Base-by-base conservation (phyloP, 495 filamentous ascomycete genomes). In the Oidiodendron maius region DNA sequence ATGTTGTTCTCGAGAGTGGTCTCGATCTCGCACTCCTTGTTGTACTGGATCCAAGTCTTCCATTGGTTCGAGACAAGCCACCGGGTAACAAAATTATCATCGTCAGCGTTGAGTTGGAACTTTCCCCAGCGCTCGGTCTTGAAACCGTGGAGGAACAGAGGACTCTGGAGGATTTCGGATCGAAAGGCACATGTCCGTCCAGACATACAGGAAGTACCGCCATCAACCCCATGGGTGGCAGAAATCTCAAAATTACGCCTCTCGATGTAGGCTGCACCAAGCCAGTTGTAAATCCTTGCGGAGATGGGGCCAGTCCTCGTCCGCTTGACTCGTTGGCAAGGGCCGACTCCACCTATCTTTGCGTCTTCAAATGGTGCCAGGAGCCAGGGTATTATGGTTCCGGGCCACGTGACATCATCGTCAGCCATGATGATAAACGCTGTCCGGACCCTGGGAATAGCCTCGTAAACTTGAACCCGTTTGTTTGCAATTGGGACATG, bases 191-290 rank as follows among this genome's bases (percentile, higher is more conserved):
- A 87, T 11, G 87, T 91, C 25, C 89, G 76, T 37, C 89, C 89
- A 24, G 89, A 95, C 70, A 95, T 82, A 66, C 88, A 93, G 22
- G 88, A 89, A 17, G 90, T 78, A 16, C 88, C 88, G 38, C 89
- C 89, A 62, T 95, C 89, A 38, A 93, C 75, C 62, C 85, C 81
- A 51, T 88, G 87, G 25, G 87, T 91, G 9, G 89, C 86, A 37
- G 86, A 87, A 62, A 88, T 91, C 64, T 95, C 89, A 60, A 91
- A 95, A 61, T 91, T 93, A 38, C 89, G 75, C 32, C 89, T 74
- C 59, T 90, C 84, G 40, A 95, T 81, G 60, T 95, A 95, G 25
- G 83, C 71, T 21, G 86, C 85, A 1, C 87, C 88, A 13, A 95
- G 74, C 66, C 83, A 95, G 55, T 83, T 82, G 78, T 77, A 93